Base-by-base conservation (phyloP, 2,329 filamentous ascomycete species). In the Hymenoscyphus salicellus region DNA sequence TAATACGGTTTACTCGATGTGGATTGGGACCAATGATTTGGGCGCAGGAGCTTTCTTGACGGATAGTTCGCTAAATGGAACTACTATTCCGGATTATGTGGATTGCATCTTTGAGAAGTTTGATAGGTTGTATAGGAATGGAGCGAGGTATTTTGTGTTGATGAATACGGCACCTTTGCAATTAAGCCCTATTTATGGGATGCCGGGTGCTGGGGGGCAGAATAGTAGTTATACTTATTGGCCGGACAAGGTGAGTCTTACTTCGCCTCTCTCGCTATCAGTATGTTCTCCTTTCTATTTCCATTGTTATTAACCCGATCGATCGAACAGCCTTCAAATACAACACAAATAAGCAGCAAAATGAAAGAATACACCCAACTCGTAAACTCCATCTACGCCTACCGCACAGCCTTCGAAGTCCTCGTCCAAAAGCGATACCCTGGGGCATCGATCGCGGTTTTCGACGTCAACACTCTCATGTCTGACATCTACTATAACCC, bases 21-120 rank as follows among this genome's bases (percentile, higher is more conserved):
- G 89, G 89, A 92, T 93, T 71, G 91, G 91, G 2, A 93, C 90
- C 28, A 94, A 94, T 73, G 91, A 95, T 72, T 79, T 94, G 10
- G 90, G 90, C 26, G 81, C 80, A 63, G 77, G 81, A 60, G 88
- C 83, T 8, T 89, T 93, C 72, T 75, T 93, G 36, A 86, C 83
- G 4, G 88, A 92, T 72, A 81, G 80, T 28, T 87, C 92, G 73
- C 76, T 73, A 30, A 59, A 71, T 0, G 84, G 82, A 14, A 86
- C 85, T 28, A 88, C 84, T 1, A 81, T 93, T 5, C 79, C 81
- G 1, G 83, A 88, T 72, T 92, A 88, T 72, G 81, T 87, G 2
- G 83, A 88, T 67, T 93, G 90, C 73, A 79, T 92, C 1, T 92
- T 88, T 79, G 73, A 79, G 6, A 80, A 83, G 1, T 82, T 92